Evolutionary conservation across 345 rosid species (phyloP).

Genomic region (Brassica carinata): DNA sequence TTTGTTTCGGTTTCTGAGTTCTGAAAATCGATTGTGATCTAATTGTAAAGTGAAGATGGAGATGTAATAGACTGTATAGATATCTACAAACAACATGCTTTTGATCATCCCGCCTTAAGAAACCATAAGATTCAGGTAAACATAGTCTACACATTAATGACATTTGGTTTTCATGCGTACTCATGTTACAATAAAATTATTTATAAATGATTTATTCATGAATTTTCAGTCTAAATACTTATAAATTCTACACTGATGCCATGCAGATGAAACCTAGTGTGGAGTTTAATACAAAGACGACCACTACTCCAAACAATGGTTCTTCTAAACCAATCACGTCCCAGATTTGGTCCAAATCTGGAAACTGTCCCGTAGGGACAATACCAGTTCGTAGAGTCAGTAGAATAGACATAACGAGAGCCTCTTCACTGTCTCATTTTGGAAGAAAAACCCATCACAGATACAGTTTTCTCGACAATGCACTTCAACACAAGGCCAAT

Average conservation of each 20-base stretch:
- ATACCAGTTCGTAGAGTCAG: constrained; percentile 51
- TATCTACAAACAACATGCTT: constrained; percentile 55
- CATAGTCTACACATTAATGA: neutral
- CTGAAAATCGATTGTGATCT: neutral
- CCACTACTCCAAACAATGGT: neutral
- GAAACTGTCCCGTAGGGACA: constrained; percentile 52
- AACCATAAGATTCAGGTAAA: constrained; percentile 51
- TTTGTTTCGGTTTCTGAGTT: neutral
- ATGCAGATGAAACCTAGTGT: constrained; percentile 52
- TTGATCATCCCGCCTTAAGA: constrained; percentile 51
- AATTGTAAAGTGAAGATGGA: constrained; percentile 53
- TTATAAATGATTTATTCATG: neutral
- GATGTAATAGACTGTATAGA: constrained; percentile 57
- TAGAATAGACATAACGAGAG: constrained; percentile 43
- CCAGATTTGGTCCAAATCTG: constrained; percentile 54
- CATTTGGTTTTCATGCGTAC: neutral
- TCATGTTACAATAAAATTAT: neutral
- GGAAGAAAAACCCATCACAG: constrained; percentile 38
- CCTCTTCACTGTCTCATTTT: constrained; percentile 33
- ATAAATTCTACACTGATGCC: neutral
- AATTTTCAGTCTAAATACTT: neutral
- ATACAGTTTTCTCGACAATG: constrained; percentile 8
- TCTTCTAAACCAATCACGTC: constrained; percentile 15
- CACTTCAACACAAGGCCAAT: constrained; percentile 9
- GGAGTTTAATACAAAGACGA: neutral